phyloP scores from a whole-genome alignment of 306 rosid species.

The Lotus japonicus region DNA sequence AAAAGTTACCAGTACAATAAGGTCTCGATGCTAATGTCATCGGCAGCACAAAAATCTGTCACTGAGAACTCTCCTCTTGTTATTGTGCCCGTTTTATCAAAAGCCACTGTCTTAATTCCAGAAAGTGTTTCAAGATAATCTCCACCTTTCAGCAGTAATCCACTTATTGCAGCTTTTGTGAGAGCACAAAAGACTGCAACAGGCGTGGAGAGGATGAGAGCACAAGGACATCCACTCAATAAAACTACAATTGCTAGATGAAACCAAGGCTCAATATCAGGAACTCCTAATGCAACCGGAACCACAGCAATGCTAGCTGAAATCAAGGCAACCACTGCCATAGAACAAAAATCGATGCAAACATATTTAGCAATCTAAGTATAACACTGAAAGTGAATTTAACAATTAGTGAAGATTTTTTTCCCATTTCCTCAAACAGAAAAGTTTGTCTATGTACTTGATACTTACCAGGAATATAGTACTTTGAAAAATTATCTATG shows the following conservation, averaged over 20 bases:
- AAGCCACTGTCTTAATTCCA: constrained; percentile 56
- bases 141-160: constrained; percentile 84
- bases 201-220: constrained; percentile 88
- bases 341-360: not conserved
- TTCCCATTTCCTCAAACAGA: not conserved
- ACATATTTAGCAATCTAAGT: no score
- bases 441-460: not conserved
- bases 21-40: constrained; percentile 42
- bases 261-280: constrained; percentile 50
- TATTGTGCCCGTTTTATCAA: constrained; percentile 89
- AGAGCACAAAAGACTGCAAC: constrained; percentile 83
- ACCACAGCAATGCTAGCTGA: constrained; percentile 51
- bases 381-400: not conserved
- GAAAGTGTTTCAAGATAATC: constrained; percentile 72
- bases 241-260: constrained; percentile 79
- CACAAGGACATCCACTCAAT: constrained; percentile 94
- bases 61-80: constrained; percentile 79
- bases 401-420: not conserved
- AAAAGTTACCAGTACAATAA: constrained; percentile 66
- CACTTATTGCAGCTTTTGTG: constrained; percentile 74
- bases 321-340: constrained; percentile 59
- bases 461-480: constrained; percentile 66
- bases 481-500: constrained; percentile 75
- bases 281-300: constrained; percentile 50
- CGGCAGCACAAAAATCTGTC: constrained; percentile 40